phyloP scores from a whole-genome alignment of 345 rosid species.

The Mallotus nudiflorus region DNA sequence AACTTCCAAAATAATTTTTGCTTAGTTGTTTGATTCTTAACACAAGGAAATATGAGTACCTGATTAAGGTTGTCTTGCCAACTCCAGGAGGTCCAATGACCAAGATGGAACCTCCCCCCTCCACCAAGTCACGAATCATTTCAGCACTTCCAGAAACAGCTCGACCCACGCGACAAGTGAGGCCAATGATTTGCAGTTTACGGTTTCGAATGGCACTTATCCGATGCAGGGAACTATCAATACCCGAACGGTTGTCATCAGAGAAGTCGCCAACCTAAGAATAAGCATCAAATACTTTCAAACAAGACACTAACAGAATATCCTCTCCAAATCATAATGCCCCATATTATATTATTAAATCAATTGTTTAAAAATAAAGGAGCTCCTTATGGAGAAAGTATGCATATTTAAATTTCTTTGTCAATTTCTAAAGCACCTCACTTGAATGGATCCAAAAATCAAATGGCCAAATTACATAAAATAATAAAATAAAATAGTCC shows the following conservation, averaged over 20 bases:
- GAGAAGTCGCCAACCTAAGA: slow-evolving; percentile 89
- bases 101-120: slow-evolving; percentile 86
- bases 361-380: no score
- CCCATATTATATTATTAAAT: no score
- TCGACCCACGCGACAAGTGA: slow-evolving; percentile 96
- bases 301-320: slow-evolving; percentile 12
- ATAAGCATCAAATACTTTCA: slow-evolving; percentile 21
- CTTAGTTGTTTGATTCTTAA: background rate
- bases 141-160: slow-evolving; percentile 90
- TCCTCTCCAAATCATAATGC: slow-evolving; percentile 4
- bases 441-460: background rate
- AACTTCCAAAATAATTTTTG: slow-evolving; percentile 1
- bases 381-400: no score
- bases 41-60: slow-evolving; percentile 41
- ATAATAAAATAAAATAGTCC: background rate
- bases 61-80: slow-evolving; percentile 95
- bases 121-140: slow-evolving; percentile 75
- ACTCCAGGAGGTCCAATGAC: slow-evolving; percentile 96
- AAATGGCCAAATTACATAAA: background rate
- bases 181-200: slow-evolving; percentile 79
- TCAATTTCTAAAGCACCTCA: background rate
- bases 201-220: slow-evolving; percentile 96
- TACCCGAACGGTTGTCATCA: slow-evolving; percentile 93
- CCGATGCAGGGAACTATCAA: slow-evolving; percentile 85
- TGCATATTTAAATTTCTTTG: background rate